Evolutionary conservation across 768 basidiomycete genomes (phyloP), one percentile per base, ranked within the genome.

Genomic region (Suillus alpinus): DNA sequence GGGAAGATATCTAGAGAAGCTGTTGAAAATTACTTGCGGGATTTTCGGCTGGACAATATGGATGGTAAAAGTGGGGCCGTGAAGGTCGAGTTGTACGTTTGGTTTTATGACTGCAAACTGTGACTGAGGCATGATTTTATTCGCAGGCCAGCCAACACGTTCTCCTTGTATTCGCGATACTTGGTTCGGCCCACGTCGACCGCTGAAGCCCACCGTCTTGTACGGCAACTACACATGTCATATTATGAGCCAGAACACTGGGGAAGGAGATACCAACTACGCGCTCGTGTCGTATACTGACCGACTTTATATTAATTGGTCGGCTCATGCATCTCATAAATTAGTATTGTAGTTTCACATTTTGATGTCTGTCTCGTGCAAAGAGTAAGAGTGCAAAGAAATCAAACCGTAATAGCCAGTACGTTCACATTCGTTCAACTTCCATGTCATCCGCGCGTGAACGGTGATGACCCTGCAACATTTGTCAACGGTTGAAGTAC

Each of bases 151-250:
- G 56, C 73, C 20, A 66, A 66, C 23, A 67, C 72, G 40, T 85
- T 82, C 65, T 75, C 80, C 6, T 47, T 83, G 59, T 77, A 75
- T 64, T 80, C 86, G 29, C 81, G 83, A 51, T 84, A 82, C 64
- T 64, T 86, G 10, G 77, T 92, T 31, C 83, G 83, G 37, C 71
- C 88, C 57, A 70, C 74, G 2, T 83, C 84, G 0, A 73, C 78
- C 18, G 79, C 88, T 9, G 88, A 92, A 67, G 92, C 92, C 1
- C 83, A 89, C 65, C 83, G 83, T 57, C 73, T 92, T 29, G 86
- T 86, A 20, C 84, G 88, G 55, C 71, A 76, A 40, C 61, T 87
- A 49, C 89, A 94, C 69, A 80, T 85, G 78, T 85, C 82, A 1
- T 73, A 75, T 39, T 83, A 76, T 61, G 71, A 72, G 9, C 74